A percentile compares a stretch with the other conserved stretches of the same genome.
phyloP scores from a whole-genome alignment of 2,329 filamentous ascomycete genomes.

The Helminthosporium solani region DNA sequence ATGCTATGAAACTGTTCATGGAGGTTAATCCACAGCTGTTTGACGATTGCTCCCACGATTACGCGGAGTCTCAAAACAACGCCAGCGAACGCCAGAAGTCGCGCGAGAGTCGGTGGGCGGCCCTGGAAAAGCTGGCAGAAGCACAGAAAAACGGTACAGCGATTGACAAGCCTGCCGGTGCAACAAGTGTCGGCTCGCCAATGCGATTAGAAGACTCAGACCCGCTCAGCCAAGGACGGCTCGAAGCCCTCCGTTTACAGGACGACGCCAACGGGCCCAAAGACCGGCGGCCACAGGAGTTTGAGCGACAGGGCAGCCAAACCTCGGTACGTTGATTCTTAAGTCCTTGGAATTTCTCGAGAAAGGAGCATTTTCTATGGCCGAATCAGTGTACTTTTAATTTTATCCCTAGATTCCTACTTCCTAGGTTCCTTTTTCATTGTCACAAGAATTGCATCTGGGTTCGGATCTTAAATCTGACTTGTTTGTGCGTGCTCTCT shows the following conservation, averaged over 20 bases:
- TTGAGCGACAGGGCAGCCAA: slow-evolving; percentile 43
- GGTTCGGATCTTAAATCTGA: slow-evolving; percentile 41
- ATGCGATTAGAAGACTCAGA: slow-evolving; percentile 71
- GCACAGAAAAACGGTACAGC: slow-evolving; percentile 58
- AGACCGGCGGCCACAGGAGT: slow-evolving; percentile 43
- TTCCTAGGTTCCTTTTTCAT: slow-evolving; percentile 17
- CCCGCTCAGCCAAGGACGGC: slow-evolving; percentile 73
- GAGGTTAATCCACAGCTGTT: slow-evolving; percentile 98
- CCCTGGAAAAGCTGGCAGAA: slow-evolving; percentile 76
- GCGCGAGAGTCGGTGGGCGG: slow-evolving; percentile 86
- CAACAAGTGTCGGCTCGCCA: slow-evolving; percentile 43
- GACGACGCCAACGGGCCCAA: slow-evolving; percentile 59
- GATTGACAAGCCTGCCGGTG: slow-evolving; percentile 22
- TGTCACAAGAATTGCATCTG: slow-evolving; percentile 33
- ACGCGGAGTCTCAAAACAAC: slow-evolving; percentile 93
- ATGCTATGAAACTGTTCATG: slow-evolving; percentile 99
- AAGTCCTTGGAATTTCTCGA: slow-evolving; percentile 41
- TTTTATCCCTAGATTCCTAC: slow-evolving; percentile 43
- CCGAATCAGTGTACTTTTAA: slow-evolving; percentile 46
- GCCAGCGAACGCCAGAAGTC: slow-evolving; percentile 80
- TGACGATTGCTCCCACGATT: slow-evolving; percentile 97
- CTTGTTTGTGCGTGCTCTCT: slow-evolving; percentile 40
- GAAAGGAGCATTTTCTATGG: slow-evolving; percentile 40
- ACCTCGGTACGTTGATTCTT: slow-evolving; percentile 48
- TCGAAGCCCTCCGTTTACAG: slow-evolving; percentile 87